phyloP scores from a whole-genome alignment of 345 rosid genomes.

The Geranium rotundifolium region DNA sequence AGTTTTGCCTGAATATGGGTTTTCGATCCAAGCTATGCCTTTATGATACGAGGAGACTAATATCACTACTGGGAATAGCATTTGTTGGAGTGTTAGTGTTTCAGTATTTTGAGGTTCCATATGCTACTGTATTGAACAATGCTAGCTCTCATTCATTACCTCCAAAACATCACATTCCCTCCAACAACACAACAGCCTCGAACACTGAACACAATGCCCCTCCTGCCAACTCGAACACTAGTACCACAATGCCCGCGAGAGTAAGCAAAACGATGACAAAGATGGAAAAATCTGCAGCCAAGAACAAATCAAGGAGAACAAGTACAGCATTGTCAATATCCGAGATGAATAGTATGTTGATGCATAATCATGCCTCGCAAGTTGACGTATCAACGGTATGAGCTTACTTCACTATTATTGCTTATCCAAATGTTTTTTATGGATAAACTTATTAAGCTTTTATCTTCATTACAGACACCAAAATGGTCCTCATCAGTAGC shows the following conservation, averaged over 20 bases:
- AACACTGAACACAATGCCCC: too few relatives aligned
- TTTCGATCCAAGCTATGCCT: background rate
- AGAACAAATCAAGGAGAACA: background rate
- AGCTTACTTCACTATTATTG: constrained; percentile 5
- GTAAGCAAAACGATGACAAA: too few relatives aligned
- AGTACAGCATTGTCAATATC: constrained; percentile 27
- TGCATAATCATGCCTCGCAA: constrained; percentile 32
- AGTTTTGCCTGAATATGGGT: too few relatives aligned
- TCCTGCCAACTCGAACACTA: too few relatives aligned
- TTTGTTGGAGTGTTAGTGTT: constrained; percentile 26
- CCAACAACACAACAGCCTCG: too few relatives aligned
- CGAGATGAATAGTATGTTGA: constrained; percentile 44
- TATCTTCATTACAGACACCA: constrained; percentile 33
- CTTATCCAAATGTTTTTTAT: constrained; percentile 4
- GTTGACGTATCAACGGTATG: constrained; percentile 23
- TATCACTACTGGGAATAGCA: constrained; percentile 24
- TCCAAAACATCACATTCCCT: too few relatives aligned
- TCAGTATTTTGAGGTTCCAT: constrained; percentile 32
- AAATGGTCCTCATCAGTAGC: constrained; percentile 39
- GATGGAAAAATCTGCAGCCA: too few relatives aligned
- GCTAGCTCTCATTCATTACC: constrained; percentile 5
- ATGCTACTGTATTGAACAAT: constrained; percentile 11
- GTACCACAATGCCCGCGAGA: too few relatives aligned
- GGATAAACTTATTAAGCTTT: constrained; percentile 8
- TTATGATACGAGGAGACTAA: constrained; percentile 35